Percentiles rank a stretch among this genome's conserved stretches.
Evolutionary conservation across 2,329 filamentous ascomycete genomes (phyloP).

Genomic region (Juglanconis oblonga): DNA sequence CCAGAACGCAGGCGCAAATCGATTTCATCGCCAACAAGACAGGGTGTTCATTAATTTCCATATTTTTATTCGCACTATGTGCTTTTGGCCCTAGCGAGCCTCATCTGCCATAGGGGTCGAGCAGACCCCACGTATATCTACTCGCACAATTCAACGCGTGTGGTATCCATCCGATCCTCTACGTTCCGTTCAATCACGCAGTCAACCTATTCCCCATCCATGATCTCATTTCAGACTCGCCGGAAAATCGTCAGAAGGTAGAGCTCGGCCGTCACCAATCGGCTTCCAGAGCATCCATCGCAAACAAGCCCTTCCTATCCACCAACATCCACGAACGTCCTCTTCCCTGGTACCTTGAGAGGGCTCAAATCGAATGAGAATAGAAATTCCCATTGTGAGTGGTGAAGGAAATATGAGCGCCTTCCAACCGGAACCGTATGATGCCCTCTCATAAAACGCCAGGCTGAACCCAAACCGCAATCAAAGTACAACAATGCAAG

Average conservation of each 20-base stretch:
- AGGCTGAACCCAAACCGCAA: slow-evolving; percentile 19
- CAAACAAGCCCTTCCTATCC: not conserved
- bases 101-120: not conserved
- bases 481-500: slow-evolving; percentile 16
- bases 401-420: slow-evolving; percentile 13
- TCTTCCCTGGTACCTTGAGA: not conserved
- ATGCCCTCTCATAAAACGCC: slow-evolving; percentile 18
- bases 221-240: not conserved
- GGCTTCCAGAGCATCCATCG: not conserved
- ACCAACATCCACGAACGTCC: not conserved
- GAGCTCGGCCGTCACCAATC: not conserved
- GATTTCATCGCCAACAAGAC: too few relatives aligned
- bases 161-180: not conserved
- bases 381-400: not conserved
- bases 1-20: too few relatives aligned
- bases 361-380: not conserved
- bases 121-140: not conserved
- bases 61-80: not conserved
- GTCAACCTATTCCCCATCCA: not conserved
- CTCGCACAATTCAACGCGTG: not conserved
- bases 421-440: slow-evolving; percentile 11
- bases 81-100: not conserved
- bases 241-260: not conserved
- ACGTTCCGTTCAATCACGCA: not conserved
- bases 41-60: not conserved